Base-by-base conservation (phyloP, 2,329 filamentous ascomycete genomes). In the Gremmenia infestans region DNA sequence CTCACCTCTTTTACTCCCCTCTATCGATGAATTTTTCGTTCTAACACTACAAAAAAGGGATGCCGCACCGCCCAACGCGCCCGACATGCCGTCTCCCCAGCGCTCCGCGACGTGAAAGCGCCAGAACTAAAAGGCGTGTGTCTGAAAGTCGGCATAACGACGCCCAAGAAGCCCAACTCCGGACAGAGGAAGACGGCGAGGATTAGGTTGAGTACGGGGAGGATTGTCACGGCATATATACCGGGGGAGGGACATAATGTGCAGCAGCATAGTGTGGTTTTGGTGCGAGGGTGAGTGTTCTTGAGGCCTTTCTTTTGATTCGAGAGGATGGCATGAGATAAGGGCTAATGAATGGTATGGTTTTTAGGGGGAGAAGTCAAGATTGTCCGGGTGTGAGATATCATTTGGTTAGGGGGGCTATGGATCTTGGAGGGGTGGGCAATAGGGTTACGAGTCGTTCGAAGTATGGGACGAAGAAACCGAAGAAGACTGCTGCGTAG, bases 381-480 rank as follows among this genome's bases (percentile, higher is more conserved):
- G 94, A 99, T 85, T 99, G 94, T 77, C 94, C 94, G 59, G 94
- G 94, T 86, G 94, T 99, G 74, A 87, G 92, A 70, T 99, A 99
- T 72, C 91, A 95, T 73, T 77, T 97, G 68, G 89, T 99, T 43
- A 80, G 94, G 71, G 94, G 94, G 35, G 90, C 92, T 19, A 77
- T 96, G 74, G 94, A 99, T 82, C 73, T 99, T 83, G 91, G 91
- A 69, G 94, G 94, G 78, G 94, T 99, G 63, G 86, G 85, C 22
- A 94, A 85, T 72, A 81, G 94, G 65, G 82, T 88, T 68, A 89
- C 86, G 22, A 91, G 89, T 72, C 82, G 94, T 68, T 97, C 91
- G 69, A 99, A 99, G 76, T 99, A 96, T 71, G 94, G 94, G 59
- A 96, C 94, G 50, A 99, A 99, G 86, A 97, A 97, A 79, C 93